Percentiles rank a stretch among this genome's conserved stretches.
Evolutionary conservation across 2,329 filamentous ascomycete genomes (phyloP).

Genomic region (Chrysosporium keratinophilum): DNA sequence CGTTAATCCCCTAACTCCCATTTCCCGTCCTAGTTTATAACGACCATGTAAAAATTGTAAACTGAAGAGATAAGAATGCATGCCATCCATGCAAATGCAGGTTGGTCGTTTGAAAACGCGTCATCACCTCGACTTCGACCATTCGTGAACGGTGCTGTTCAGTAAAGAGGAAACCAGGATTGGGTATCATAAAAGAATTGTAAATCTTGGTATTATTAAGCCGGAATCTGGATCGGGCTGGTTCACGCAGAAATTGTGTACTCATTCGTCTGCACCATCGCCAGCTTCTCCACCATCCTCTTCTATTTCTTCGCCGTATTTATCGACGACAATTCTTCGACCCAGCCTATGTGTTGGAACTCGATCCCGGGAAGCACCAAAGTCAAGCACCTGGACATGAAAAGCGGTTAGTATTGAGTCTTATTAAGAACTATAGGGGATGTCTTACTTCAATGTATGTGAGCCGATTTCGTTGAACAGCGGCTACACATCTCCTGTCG

Average conservation of each 20-base stretch:
- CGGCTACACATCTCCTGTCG: conserved; percentile 85
- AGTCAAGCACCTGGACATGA: conserved; percentile 72
- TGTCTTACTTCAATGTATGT: conserved; percentile 85
- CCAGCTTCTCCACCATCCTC: conserved; percentile 27
- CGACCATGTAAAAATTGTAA: background rate
- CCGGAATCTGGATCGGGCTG: background rate
- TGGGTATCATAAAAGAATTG: conserved; percentile 8
- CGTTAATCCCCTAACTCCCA: background rate
- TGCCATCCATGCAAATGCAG: background rate
- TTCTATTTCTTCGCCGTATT: conserved; percentile 30
- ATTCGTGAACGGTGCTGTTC: background rate
- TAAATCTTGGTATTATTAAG: background rate
- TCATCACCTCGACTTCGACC: background rate
- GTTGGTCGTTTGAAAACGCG: background rate
- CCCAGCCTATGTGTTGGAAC: conserved; percentile 67
- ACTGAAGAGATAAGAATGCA: background rate
- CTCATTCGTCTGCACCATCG: conserved; percentile 6
- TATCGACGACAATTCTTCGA: conserved; percentile 53
- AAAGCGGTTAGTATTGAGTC: conserved; percentile 11
- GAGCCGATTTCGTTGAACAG: conserved; percentile 81
- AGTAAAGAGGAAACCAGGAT: background rate
- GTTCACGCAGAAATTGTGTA: conserved; percentile 16
- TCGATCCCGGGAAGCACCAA: conserved; percentile 85
- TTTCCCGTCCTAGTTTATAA: background rate
- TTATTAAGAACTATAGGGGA: background rate